Conservation (phyloP, 2,329 filamentous ascomycete species). For the Trichoderma sp. region DNA sequence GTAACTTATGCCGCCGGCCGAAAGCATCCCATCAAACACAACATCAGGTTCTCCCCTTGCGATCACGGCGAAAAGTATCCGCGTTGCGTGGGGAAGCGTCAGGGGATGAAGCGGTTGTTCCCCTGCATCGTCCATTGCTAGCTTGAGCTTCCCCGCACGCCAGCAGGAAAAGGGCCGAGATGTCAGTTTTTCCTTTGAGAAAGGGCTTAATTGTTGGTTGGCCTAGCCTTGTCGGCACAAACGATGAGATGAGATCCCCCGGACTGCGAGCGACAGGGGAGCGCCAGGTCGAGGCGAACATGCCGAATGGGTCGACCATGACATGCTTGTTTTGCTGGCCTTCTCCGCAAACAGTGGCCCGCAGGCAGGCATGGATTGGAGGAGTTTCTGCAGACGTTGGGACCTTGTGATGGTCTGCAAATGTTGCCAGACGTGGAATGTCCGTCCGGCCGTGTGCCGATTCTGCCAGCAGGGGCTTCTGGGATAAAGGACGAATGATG, state of each 20-base stretch:
- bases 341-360: slow-evolving; percentile 15
- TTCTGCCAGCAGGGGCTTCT: neutral
- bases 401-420: neutral
- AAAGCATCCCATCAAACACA: neutral
- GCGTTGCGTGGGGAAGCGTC: slow-evolving; percentile 15
- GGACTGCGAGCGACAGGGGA: neutral
- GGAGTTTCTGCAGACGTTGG: neutral
- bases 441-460: slow-evolving; percentile 1
- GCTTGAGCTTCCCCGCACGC: slow-evolving; percentile 12
- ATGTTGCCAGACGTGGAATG: neutral
- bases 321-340: neutral
- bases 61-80: slow-evolving; percentile 9
- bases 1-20: neutral
- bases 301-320: neutral
- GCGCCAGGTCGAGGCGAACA: neutral
- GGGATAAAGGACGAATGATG: neutral
- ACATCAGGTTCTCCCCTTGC: neutral
- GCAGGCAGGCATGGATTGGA: slow-evolving; percentile 14
- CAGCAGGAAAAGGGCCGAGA: slow-evolving; percentile 20
- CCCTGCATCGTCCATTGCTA: slow-evolving; percentile 9
- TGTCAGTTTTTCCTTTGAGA: neutral
- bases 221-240: neutral
- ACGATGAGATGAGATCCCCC: slow-evolving; percentile 11
- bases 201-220: neutral
- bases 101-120: neutral